phyloP scores from a whole-genome alignment of 345 rosid species.

The Moricandia moricandioides region DNA sequence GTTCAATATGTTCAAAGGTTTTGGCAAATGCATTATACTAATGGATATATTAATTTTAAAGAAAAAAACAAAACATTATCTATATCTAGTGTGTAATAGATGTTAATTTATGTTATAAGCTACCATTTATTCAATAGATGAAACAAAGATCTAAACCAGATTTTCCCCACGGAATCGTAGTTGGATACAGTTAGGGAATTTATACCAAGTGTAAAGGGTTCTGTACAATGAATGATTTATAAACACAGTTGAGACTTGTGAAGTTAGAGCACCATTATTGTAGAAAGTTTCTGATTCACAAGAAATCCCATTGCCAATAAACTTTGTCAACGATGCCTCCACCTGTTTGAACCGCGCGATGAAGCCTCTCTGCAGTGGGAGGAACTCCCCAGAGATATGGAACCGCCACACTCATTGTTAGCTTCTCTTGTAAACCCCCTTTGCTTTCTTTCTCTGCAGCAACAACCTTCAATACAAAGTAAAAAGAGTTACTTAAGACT shows the following conservation, averaged over 20 bases:
- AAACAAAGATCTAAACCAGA: neutral
- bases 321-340: conserved; percentile 95
- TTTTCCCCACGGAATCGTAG: neutral
- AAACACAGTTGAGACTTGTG: conserved; percentile 14
- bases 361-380: conserved; percentile 90
- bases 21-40: neutral
- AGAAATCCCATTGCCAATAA: conserved; percentile 92
- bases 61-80: neutral
- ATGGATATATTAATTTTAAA: neutral
- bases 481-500: neutral
- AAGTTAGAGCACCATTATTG: conserved; percentile 18
- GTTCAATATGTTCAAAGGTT: neutral
- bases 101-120: neutral
- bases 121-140: neutral
- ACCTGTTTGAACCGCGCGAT: conserved; percentile 82
- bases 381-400: conserved; percentile 98
- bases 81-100: neutral
- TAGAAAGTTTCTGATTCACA: conserved; percentile 36
- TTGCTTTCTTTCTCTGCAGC: conserved; percentile 74
- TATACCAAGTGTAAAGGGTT: conserved; percentile 21
- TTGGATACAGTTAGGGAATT: neutral
- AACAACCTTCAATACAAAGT: conserved; percentile 49
- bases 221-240: conserved; percentile 38
- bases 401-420: conserved; percentile 87
- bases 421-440: conserved; percentile 84